Evolutionary conservation across 805 yeast genomes (phyloP), one percentile per base, ranked within the genome.

Genomic region (Lachancea nothofagi): DNA sequence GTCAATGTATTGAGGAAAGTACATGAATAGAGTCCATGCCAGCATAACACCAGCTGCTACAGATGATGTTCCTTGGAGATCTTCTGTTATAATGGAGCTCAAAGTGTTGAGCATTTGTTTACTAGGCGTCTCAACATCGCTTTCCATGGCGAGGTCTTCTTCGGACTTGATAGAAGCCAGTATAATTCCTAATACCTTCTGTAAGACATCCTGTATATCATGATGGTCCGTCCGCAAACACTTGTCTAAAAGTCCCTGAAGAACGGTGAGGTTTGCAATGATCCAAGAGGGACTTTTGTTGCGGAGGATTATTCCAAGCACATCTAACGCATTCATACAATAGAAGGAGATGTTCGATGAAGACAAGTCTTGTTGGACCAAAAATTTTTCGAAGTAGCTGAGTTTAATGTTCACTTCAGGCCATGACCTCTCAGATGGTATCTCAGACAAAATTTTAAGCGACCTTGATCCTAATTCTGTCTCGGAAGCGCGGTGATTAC

Each of bases 241-340:
- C 49, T 85, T 85, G 44, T 84, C 95, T 12, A 93, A 66, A 12
- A 93, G 65, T 41, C 74, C 75, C 47, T 83, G 89, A 23, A 94
- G 71, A 24, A 80, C 77, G 1, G 71, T 67, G 27, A 88, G 61
- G 47, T 88, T 83, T 2, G 77, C 74, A 29, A 83, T 64, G 38
- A 93, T 81, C 97, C 97, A 93, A 10, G 70, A 76, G 0, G 83
- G 62, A 2, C 78, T 60, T 61, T 84, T 84, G 73, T 87, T 84
- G 47, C 80, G 84, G 39, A 93, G 66, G 1, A 88, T 87, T 32
- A 88, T 84, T 8, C 82, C 80, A 32, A 93, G 69, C 0, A 93
- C 97, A 57, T 87, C 96, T 36, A 94, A 64, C 0, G 98, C 95
- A 62, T 93, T 94, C 53, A 89, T 67, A 50, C 95, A 84, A 50